Percentiles rank a stretch among this genome's conserved stretches.
Evolutionary conservation across 192 early-diverging fungal species (phyloP).

Genomic region (Lobosporangium transversale): DNA sequence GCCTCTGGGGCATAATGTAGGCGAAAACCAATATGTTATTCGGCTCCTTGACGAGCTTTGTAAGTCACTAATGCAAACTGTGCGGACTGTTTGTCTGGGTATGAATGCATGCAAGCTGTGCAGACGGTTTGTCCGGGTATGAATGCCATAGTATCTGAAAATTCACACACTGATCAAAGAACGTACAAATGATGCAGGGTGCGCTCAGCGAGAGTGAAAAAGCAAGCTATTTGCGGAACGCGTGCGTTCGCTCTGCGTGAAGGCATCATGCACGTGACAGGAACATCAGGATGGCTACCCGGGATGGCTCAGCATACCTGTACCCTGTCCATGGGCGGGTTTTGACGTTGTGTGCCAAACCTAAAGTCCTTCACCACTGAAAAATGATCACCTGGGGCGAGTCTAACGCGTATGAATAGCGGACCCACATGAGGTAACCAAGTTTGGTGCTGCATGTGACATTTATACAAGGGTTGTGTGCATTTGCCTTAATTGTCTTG

Average conservation of each 20-base stretch:
- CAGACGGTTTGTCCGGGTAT: conserved; percentile 8
- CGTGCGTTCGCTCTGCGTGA: conserved; percentile 3
- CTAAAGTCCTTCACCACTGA: conserved; percentile 9
- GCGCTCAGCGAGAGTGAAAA: conserved; percentile 17
- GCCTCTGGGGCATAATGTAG: too few relatives aligned
- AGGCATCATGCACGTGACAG: conserved; percentile 15
- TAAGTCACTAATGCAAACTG: conserved; percentile 10
- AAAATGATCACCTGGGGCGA: conserved; percentile 8
- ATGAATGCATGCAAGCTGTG: conserved; percentile 7
- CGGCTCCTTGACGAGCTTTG: too few relatives aligned
- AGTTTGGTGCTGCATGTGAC: too few relatives aligned
- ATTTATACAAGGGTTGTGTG: too few relatives aligned
- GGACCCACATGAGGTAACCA: not conserved
- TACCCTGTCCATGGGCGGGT: conserved; percentile 4
- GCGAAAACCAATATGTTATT: too few relatives aligned
- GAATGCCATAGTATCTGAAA: too few relatives aligned
- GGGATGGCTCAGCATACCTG: conserved; percentile 17
- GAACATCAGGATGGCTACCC: conserved; percentile 8
- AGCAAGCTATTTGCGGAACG: conserved; percentile 10
- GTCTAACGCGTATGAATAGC: conserved; percentile 2
- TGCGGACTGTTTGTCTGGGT: conserved; percentile 11
- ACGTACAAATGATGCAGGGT: conserved; percentile 19
- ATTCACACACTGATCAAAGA: conserved; percentile 8
- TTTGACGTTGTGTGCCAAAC: conserved; percentile 20
- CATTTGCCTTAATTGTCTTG: too few relatives aligned